Base-by-base conservation (phyloP, 2,329 filamentous ascomycete species). In the Pyrenophora graminea region DNA sequence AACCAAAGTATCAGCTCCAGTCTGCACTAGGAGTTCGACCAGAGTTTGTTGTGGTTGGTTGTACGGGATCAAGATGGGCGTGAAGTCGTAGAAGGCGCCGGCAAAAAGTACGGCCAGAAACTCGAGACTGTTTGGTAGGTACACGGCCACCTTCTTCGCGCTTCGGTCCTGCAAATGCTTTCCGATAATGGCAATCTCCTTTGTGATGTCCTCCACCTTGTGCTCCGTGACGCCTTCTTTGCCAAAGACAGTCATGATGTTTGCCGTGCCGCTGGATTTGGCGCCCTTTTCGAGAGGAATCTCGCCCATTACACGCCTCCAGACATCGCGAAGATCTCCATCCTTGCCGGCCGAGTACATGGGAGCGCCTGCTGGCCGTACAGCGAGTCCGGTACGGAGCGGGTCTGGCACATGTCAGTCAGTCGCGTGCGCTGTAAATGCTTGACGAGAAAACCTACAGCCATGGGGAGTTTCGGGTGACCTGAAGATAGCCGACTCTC, bases 51-150 rank as follows among this genome's bases (percentile, higher is more conserved):
- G 82, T 3, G 87, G 77, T 56, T 92, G 82, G 65, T 92, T 86
- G 70, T 91, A 95, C 0, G 94, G 93, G 33, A 99, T 79, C 45
- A 97, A 79, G 40, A 96, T 83, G n/a, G 88, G 85, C 9, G 87
- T 91, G 63, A 96, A 81, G 66, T 88, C 89, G 74, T 96, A 93
- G 77, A 97, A 97, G 58, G 90, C 86, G 71, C 89, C 92, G 49
- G 92, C 83, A 66, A 99, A 96, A 17, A 97, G 78, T 6, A 88
- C 82, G 30, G 85, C 82, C 42, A 99, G 78, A 55, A 96, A 85
- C 75, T 99, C 94, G 65, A 96, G 81, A 39, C 91, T 96, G 79
- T 99, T 97, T 37, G 92, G 91, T 49, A 97, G 81, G 72, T 95
- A 96, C 58, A 97, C 83, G 56, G 91, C 94, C 27, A 97, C 89